Evolutionary conservation across 2,329 filamentous ascomycete species (phyloP).

Genomic region (Coleophoma cylindrospora): DNA sequence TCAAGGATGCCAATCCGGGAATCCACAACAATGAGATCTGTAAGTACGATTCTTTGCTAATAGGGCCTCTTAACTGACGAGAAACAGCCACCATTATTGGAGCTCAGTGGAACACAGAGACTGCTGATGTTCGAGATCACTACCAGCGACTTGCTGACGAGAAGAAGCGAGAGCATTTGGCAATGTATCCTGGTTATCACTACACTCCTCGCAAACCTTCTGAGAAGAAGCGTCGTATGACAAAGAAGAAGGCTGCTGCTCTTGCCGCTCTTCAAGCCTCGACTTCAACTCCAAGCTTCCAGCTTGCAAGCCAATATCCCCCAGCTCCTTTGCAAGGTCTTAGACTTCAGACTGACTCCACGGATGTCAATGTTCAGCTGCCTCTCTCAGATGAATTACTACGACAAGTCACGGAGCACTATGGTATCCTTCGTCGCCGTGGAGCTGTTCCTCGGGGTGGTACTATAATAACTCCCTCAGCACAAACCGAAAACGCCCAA

Average conservation of each 20-base stretch:
- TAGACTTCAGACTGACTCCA: background rate
- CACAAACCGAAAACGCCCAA: background rate
- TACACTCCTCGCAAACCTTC: slow-evolving; percentile 7
- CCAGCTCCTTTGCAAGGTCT: background rate
- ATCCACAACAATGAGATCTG: slow-evolving; percentile 5
- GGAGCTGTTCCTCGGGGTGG: no score
- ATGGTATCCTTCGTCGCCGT: no score
- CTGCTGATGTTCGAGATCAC: background rate
- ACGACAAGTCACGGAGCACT: no score
- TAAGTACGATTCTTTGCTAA: slow-evolving; percentile 1
- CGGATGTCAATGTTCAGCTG: no score
- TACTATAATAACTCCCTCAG: background rate
- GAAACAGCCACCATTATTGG: slow-evolving; percentile 5
- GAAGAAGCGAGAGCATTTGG: slow-evolving; percentile 2
- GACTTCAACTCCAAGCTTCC: background rate
- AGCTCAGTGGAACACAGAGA: slow-evolving; percentile 3
- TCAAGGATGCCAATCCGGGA: slow-evolving; percentile 1
- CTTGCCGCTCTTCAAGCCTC: background rate
- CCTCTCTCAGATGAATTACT: no score
- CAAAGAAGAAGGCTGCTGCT: slow-evolving; percentile 2
- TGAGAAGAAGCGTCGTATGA: slow-evolving; percentile 8
- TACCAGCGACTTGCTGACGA: slow-evolving; percentile 4
- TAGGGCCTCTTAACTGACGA: background rate
- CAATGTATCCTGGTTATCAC: slow-evolving; percentile 5
- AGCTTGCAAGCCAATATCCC: background rate